These are phyloP conservation scores for Pseudogymnoascus sp. DNA, from an alignment of 2,329 filamentous ascomycete species.

Conservation along the genomic window DNA sequence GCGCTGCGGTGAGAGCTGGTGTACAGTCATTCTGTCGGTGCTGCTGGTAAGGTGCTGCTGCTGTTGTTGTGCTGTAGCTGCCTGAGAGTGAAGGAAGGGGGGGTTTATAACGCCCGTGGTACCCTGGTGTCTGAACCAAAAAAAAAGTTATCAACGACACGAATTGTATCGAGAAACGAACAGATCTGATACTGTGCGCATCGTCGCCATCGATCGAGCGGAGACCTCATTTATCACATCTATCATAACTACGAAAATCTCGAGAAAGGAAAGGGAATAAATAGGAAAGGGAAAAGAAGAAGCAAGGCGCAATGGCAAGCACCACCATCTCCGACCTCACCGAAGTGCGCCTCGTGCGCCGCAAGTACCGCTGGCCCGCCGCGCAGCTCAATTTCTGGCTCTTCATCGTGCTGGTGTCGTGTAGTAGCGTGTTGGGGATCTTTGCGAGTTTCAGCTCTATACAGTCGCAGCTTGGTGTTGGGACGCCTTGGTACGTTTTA, in stretches of 20 bases:
- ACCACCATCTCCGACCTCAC: constrained; percentile 7
- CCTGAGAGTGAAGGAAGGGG: not conserved
- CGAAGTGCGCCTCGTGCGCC: constrained; percentile 6
- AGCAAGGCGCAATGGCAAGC: not conserved
- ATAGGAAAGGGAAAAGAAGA: not conserved
- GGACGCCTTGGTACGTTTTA: constrained; percentile 51
- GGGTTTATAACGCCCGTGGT: constrained; percentile 2
- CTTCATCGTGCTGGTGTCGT: constrained; percentile 55
- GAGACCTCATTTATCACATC: not conserved
- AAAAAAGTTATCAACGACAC: not conserved
- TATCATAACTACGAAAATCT: not conserved
- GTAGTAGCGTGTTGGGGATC: constrained; percentile 53
- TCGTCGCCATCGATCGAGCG: not conserved
- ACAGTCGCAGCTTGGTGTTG: constrained; percentile 47
- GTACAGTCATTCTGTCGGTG: not conserved
- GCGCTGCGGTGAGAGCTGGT: not conserved
- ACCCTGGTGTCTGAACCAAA: not conserved
- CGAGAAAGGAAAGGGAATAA: not conserved
- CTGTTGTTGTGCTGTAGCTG: not conserved
- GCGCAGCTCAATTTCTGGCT: constrained; percentile 61
- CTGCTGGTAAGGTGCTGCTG: not conserved
- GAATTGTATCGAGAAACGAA: not conserved
- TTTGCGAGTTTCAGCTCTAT: constrained; percentile 53
- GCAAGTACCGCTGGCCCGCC: constrained; percentile 59
- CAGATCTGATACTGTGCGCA: not conserved